Percentiles rank a stretch among this genome's conserved stretches.
These are phyloP conservation scores for Mycosphaerella sp. DNA, from an alignment of 2,329 filamentous ascomycete species.

Conservation along the genomic window DNA sequence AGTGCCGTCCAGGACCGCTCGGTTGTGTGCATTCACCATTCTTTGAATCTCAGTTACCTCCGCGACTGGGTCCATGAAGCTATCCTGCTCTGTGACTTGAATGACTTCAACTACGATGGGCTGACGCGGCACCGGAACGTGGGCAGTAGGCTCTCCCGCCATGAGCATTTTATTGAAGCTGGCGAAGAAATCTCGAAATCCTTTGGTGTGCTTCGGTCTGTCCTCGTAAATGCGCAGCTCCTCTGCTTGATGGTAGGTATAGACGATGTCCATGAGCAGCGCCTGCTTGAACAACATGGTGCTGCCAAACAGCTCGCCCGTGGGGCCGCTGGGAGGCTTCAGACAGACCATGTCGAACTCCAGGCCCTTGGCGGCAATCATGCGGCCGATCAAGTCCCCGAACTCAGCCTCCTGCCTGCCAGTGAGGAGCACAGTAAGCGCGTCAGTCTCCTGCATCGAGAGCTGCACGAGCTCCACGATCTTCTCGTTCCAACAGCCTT, in stretches of 20 bases:
- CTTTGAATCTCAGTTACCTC: slow-evolving; percentile 82
- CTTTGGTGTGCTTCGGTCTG: slow-evolving; percentile 61
- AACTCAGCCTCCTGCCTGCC: slow-evolving; percentile 76
- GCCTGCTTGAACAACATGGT: slow-evolving; percentile 92
- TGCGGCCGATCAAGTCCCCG: slow-evolving; percentile 71
- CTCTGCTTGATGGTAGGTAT: slow-evolving; percentile 76
- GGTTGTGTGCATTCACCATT: slow-evolving; percentile 84
- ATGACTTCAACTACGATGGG: slow-evolving; percentile 74
- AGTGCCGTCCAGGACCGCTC: slow-evolving; percentile 44
- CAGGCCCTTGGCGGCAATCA: slow-evolving; percentile 68
- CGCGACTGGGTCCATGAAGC: slow-evolving; percentile 66
- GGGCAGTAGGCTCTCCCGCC: slow-evolving; percentile 20
- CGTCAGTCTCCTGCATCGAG: slow-evolving; percentile 77
- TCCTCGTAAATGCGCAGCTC: slow-evolving; percentile 70
- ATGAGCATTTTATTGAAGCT: slow-evolving; percentile 63
- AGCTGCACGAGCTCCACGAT: slow-evolving; percentile 71
- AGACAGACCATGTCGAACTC: slow-evolving; percentile 83
- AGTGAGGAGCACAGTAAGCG: slow-evolving; percentile 78
- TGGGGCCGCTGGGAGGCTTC: slow-evolving; percentile 77
- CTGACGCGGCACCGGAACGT: slow-evolving; percentile 46
- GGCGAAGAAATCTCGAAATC: slow-evolving; percentile 77
- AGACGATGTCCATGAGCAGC: slow-evolving; percentile 72
- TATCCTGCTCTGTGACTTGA: slow-evolving; percentile 72
- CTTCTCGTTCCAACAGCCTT: slow-evolving; percentile 95
- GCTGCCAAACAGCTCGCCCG: slow-evolving; percentile 67